Base-by-base conservation (phyloP, 2,329 filamentous ascomycete species). In the Myriosclerotinia curreyana region DNA sequence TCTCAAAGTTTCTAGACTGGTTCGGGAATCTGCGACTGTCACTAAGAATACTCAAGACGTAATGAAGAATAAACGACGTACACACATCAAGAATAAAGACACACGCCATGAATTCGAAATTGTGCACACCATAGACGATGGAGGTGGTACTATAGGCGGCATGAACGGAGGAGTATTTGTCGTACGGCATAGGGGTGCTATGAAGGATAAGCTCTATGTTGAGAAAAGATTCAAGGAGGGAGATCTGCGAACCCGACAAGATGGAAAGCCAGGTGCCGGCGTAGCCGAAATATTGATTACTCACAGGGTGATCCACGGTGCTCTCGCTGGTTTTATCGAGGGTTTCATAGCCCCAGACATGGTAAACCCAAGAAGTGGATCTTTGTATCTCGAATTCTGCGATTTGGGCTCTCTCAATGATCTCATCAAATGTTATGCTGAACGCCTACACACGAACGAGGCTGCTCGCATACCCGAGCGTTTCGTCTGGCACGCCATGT, bases 161-260 rank as follows among this genome's bases (percentile, higher is more conserved):
- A 72, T 73, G 70, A 74, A 74, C 52, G 71, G 69, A 4, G 71
- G 71, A n/a, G 68, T 71, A 6, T 68, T 66, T 58, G 69, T 72
- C 11, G 71, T 71, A 2, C 66, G 67, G 20, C 48, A 66, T 40
- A 71, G 66, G 50, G 60, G 50, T 9, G 40, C 36, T 11, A 48
- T 48, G 44, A 48, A n/a, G 15, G 34, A 46, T 17, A 62, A 52
- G 22, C 58, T 70, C 8, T 66, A 55, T 40, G 64, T 70, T 5
- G 68, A 69, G 28, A 70, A 70, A 36, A 65, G 65, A 55, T 70
- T 70, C 54, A 66, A 62, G 15, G n/a, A 40, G 17, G 53, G 59
- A 14, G 40, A 22, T 5, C 40, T 62, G 40, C 2, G 17, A 62
- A 6, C 31, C 54, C 25, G n/a, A 8, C 22, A 17, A 36, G 31